A percentile compares a stretch with the other conserved stretches of the same genome.
phyloP scores from a whole-genome alignment of 1,139 yeast genomes.

The Yamadazyma oceani region DNA sequence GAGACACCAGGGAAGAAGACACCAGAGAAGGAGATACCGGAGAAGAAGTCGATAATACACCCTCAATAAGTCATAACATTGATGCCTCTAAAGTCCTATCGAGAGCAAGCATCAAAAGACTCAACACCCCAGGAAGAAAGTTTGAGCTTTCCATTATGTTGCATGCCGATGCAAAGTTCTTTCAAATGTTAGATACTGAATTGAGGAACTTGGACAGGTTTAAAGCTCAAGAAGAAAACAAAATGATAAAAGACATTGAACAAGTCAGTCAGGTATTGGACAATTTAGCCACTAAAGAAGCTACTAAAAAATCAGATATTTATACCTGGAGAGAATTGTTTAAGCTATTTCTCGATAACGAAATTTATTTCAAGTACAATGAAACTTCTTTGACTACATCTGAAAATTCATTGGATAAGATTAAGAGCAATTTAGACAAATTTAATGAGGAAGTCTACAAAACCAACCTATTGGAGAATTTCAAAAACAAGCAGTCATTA shows the following conservation, averaged over 20 bases:
- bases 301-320: slow-evolving; percentile 50
- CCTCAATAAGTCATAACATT: too few relatives aligned
- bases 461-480: slow-evolving; percentile 39
- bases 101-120: slow-evolving; percentile 13
- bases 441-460: slow-evolving; percentile 48
- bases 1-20: too few relatives aligned
- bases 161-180: slow-evolving; percentile 51
- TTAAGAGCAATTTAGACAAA: slow-evolving; percentile 38
- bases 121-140: slow-evolving; percentile 6
- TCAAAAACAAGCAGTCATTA: slow-evolving; percentile 50
- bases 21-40: too few relatives aligned
- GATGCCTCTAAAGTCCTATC: slow-evolving; percentile 1
- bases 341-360: slow-evolving; percentile 62
- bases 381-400: slow-evolving; percentile 44
- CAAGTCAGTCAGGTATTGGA: slow-evolving; percentile 40
- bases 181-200: slow-evolving; percentile 58
- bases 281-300: slow-evolving; percentile 29
- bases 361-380: slow-evolving; percentile 60
- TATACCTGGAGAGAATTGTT: slow-evolving; percentile 74
- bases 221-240: slow-evolving; percentile 44
- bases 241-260: slow-evolving; percentile 45
- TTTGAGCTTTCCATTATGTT: slow-evolving; percentile 39
- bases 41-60: too few relatives aligned
- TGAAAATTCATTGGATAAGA: slow-evolving; percentile 36
- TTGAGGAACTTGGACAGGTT: slow-evolving; percentile 50